phyloP scores from a whole-genome alignment of 2,329 filamentous ascomycete genomes.

The Hypoxylon sp. region DNA sequence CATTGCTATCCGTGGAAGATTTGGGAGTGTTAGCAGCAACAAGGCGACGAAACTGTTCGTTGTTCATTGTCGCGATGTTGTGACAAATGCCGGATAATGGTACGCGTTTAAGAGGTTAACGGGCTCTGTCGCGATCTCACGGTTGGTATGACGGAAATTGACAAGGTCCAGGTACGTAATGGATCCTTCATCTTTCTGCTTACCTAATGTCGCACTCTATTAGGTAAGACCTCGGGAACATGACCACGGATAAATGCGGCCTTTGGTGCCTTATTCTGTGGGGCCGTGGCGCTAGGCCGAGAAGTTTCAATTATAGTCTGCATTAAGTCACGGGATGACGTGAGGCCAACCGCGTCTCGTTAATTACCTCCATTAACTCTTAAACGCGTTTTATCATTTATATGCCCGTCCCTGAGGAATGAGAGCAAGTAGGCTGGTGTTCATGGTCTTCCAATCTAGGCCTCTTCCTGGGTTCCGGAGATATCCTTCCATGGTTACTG shows the following conservation, averaged over 20 bases:
- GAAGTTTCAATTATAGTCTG: neutral
- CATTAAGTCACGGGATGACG: conserved; percentile 59
- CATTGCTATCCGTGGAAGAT: conserved; percentile 61
- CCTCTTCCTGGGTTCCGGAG: conserved; percentile 5
- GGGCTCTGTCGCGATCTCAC: conserved; percentile 6
- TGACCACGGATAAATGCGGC: neutral
- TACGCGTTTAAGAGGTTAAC: neutral
- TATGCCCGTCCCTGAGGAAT: neutral
- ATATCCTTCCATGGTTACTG: conserved; percentile 4
- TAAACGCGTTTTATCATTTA: conserved; percentile 26
- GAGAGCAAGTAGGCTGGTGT: conserved; percentile 1
- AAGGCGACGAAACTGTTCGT: conserved; percentile 91
- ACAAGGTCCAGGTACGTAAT: conserved; percentile 23
- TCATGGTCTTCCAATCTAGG: conserved; percentile 4
- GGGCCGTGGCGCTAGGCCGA: neutral
- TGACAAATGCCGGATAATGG: neutral
- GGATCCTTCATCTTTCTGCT: conserved; percentile 2
- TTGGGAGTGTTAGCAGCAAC: conserved; percentile 68
- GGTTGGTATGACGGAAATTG: conserved; percentile 9
- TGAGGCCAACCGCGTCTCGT: conserved; percentile 52
- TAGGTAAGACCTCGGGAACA: neutral
- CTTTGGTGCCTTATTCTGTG: neutral
- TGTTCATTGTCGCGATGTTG: conserved; percentile 79
- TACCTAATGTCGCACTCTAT: neutral
- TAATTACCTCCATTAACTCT: conserved; percentile 30